Evolutionary conservation across 331 rosid species (phyloP).

Genomic region (Stylosanthes scabra): DNA sequence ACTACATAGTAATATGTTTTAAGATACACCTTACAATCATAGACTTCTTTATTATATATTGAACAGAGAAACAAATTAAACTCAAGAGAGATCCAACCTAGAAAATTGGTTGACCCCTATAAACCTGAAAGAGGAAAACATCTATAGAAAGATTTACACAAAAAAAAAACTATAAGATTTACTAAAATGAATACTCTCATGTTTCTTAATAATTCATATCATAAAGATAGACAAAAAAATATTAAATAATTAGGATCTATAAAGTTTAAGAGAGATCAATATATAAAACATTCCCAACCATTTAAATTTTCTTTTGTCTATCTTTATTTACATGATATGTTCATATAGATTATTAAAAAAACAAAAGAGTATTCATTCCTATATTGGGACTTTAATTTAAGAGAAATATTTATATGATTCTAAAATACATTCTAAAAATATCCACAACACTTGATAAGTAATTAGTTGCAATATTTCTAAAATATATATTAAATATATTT

Average conservation of each 20-base stretch:
- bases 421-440: too few relatives aligned
- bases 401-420: too few relatives aligned
- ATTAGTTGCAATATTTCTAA: too few relatives aligned
- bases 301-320: too few relatives aligned
- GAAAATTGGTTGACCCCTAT: slow-evolving; percentile 25
- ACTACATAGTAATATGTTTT: slow-evolving; percentile 19
- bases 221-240: background rate
- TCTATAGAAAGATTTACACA: slow-evolving; percentile 31
- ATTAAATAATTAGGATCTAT: too few relatives aligned
- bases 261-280: too few relatives aligned
- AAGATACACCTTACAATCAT: slow-evolving; percentile 13
- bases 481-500: too few relatives aligned
- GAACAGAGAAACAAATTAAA: slow-evolving; percentile 28
- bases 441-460: too few relatives aligned
- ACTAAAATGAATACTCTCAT: background rate
- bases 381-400: too few relatives aligned
- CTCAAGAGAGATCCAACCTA: background rate
- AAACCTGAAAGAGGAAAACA: slow-evolving; percentile 25
- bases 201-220: background rate
- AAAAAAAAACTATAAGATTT: slow-evolving; percentile 17
- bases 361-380: background rate
- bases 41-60: slow-evolving; percentile 31
- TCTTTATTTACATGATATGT: too few relatives aligned
- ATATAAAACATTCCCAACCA: too few relatives aligned
- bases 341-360: too few relatives aligned